Conservation (phyloP, 768 basidiomycete genomes). For the Tricholoma furcatifolium region DNA sequence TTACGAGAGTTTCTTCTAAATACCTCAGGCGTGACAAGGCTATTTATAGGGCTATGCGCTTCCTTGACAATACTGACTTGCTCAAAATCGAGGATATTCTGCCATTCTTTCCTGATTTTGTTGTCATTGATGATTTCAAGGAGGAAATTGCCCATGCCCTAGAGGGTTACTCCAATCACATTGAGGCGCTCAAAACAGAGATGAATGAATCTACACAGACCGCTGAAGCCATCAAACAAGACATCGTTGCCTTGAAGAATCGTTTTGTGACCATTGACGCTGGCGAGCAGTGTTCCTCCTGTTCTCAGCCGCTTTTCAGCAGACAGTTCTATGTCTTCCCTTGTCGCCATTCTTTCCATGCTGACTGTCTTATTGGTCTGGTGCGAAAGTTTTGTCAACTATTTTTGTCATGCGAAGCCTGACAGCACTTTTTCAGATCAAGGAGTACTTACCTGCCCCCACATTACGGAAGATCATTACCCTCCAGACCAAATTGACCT, state of each 20-base stretch:
- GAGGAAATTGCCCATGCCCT: slow-evolving; percentile 96
- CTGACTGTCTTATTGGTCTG: slow-evolving; percentile 92
- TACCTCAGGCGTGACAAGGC: neutral
- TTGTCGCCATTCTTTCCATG: slow-evolving; percentile 96
- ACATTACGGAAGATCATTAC: slow-evolving; percentile 82
- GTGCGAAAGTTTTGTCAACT: slow-evolving; percentile 45
- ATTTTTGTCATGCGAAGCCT: slow-evolving; percentile 10
- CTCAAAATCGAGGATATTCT: slow-evolving; percentile 98
- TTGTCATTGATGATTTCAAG: slow-evolving; percentile 99
- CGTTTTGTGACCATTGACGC: slow-evolving; percentile 92
- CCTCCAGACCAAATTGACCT: slow-evolving; percentile 83
- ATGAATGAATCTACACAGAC: slow-evolving; percentile 96
- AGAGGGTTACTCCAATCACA: slow-evolving; percentile 91
- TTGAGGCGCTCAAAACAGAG: slow-evolving; percentile 84
- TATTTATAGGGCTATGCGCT: slow-evolving; percentile 82
- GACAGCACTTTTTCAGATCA: slow-evolving; percentile 57
- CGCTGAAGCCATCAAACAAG: slow-evolving; percentile 91
- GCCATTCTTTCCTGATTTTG: slow-evolving; percentile 99
- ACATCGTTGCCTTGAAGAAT: slow-evolving; percentile 80
- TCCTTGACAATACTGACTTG: slow-evolving; percentile 90
- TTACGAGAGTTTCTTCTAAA: slow-evolving; percentile 16
- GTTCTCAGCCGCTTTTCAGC: slow-evolving; percentile 71
- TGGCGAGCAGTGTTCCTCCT: slow-evolving; percentile 83
- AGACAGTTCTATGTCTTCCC: slow-evolving; percentile 99
- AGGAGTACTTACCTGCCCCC: slow-evolving; percentile 83